phyloP scores from a whole-genome alignment of 2,329 filamentous ascomycete genomes.

The Aureobasidium sp. region DNA sequence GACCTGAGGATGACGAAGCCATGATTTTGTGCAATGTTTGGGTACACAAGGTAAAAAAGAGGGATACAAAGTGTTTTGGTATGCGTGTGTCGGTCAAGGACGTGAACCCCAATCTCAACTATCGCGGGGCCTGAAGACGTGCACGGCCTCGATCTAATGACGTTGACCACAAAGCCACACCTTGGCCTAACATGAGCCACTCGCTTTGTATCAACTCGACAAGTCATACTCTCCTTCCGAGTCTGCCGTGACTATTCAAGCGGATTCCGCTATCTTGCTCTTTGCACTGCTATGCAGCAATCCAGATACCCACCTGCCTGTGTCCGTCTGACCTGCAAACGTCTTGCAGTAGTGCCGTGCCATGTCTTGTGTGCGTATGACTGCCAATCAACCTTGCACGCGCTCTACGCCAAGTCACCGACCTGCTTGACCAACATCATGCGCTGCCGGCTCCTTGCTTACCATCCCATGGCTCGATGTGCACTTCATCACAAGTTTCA shows the following conservation, averaged over 20 bases:
- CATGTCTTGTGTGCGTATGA: neutral
- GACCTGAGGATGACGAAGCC: constrained; percentile 9
- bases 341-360: neutral
- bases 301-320: neutral
- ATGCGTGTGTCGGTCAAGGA: neutral
- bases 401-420: neutral
- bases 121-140: neutral
- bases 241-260: too few relatives aligned
- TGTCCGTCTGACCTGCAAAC: neutral
- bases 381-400: constrained; percentile 12
- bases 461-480: neutral
- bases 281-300: neutral
- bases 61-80: neutral
- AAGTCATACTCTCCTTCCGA: neutral
- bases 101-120: neutral
- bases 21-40: neutral
- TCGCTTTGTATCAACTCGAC: neutral
- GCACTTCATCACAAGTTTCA: neutral
- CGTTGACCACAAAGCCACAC: neutral
- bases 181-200: neutral
- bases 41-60: neutral
- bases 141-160: neutral
- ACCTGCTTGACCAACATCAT: neutral
- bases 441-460: neutral
- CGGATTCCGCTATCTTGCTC: neutral